Base-by-base conservation (phyloP, 2,329 filamentous ascomycete genomes). In the Reticulascus tulasneorum region DNA sequence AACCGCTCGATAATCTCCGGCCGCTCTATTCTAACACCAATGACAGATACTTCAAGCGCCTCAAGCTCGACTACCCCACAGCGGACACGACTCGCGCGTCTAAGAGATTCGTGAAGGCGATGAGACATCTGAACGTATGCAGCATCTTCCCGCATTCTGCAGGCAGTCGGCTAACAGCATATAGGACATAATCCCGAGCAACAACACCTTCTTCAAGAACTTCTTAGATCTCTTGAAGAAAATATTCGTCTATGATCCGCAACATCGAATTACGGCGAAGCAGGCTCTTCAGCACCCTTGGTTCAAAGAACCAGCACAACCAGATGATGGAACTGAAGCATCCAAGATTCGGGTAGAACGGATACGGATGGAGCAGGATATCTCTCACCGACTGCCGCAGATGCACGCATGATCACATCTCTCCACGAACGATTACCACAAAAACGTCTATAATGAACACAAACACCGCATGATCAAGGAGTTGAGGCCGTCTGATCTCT, bases 191-290 rank as follows among this genome's bases (percentile, higher is more conserved):
- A 81, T 84, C 25, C 79, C 79, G 0, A 63, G 66, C 6, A 77
- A 65, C 45, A 79, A 63, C 42, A 64, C 64, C 10, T 84, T 84
- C 57, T 63, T 80, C 38, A 69, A 67, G 41, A 73, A 77, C 43
- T 84, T 84, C 49, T 59, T 82, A 30, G 79, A 84, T 53, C 65
- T 84, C 9, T 60, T 84, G 7, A 68, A 71, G 48, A 81, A 75
- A 55, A 84, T 84, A 31, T 84, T 84, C 47, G 72, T 83, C 21
- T 84, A 84, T 53, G 79, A 84, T 40, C 79, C 80, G 9, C 61
- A 65, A 6, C 72, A 78, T 38, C 75, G 80, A 29, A 84, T 84
- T 44, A 82, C 78, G 5, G 80, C 80, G 16, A 79, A 82, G 45
- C 65, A 82, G 49, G 80, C 80, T 3, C 60, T 84, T 27, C 72